Percentiles rank a stretch among this genome's conserved stretches.
phyloP scores from a whole-genome alignment of 2,329 filamentous ascomycete genomes.

The Alternaria metachromatica region DNA sequence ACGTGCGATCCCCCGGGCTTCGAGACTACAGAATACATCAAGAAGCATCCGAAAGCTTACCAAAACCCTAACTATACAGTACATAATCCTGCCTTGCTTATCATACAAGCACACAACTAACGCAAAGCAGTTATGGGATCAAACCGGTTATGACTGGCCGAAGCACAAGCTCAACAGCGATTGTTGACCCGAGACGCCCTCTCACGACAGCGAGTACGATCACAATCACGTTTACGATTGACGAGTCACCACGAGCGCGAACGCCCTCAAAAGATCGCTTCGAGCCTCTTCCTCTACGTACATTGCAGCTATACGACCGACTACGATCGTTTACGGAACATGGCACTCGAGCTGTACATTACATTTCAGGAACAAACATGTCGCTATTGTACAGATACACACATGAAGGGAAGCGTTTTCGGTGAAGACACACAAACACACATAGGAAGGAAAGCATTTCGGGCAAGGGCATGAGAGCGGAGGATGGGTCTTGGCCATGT shows the following conservation, averaged over 20 bases:
- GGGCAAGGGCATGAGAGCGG: neutral
- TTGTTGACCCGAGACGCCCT: constrained; percentile 30
- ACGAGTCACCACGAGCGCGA: neutral
- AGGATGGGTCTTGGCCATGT: neutral
- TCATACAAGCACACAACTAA: constrained; percentile 1
- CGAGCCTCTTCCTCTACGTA: neutral
- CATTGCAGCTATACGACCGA: neutral
- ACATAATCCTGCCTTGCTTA: constrained; percentile 27
- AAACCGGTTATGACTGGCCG: constrained; percentile 49
- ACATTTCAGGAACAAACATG: neutral
- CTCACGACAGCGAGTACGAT: neutral
- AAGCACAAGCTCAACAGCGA: constrained; percentile 54
- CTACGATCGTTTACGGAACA: neutral
- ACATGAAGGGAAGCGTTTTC: neutral
- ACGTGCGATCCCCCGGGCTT: constrained; percentile 64
- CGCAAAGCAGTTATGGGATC: constrained; percentile 36
- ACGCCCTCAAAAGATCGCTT: neutral
- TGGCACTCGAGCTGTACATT: neutral
- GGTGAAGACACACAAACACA: neutral
- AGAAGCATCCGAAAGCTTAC: constrained; percentile 56
- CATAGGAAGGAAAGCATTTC: neutral
- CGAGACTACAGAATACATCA: constrained; percentile 60
- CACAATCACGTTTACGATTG: neutral
- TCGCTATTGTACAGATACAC: neutral
- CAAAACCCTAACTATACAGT: constrained; percentile 60